Evolutionary conservation across 176 grass and related monocot species (phyloP), one percentile per base, ranked within the genome.

Genomic region (Oryza punctata): DNA sequence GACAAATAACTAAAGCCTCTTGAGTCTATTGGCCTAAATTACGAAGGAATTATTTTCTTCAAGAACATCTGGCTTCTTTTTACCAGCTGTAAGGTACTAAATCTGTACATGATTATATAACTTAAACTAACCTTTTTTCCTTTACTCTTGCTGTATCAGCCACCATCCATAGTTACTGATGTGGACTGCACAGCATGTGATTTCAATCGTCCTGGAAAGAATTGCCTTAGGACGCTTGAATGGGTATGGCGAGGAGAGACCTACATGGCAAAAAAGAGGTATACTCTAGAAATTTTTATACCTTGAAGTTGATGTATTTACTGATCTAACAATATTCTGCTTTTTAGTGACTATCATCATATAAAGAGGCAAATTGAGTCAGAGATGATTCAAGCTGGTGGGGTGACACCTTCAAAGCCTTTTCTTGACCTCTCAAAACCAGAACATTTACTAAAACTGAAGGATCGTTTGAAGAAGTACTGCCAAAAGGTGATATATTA

Each of bases 281-380:
- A 83, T 12, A 41, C 18, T 78, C 71, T 64, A 63, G 71, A 44
- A 67, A 80, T 74, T 77, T 88, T 45, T 70, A 26, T 75, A 29
- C 35, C 65, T 13, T 76, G 27, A 77, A 73, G 37, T 82, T 82
- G 12, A 67, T 68, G 28, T 61, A 61, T 61, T 41, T 91, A 70
- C n/a, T 66, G 32, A 72, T 85, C 32, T 57, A 73, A 76, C 43
- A 52, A 13, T 70, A 67, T 83, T 82, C 23, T 69, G 35, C 63
- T 38, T 88, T 89, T 41, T 83, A 98, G 96, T 85, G 96, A 98
- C 82, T 98, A 95, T 75, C 91, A 95, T 93, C 93, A 98, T 79
- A 93, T 98, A 90, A 98, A 95, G 84, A 98, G 81, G 72, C 96
- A 98, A 93, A 95, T 98, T 85, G 93, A 95, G 77, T 98, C 96